phyloP scores from a whole-genome alignment of 148 eudicot genomes.

The Rhododendron vialii region DNA sequence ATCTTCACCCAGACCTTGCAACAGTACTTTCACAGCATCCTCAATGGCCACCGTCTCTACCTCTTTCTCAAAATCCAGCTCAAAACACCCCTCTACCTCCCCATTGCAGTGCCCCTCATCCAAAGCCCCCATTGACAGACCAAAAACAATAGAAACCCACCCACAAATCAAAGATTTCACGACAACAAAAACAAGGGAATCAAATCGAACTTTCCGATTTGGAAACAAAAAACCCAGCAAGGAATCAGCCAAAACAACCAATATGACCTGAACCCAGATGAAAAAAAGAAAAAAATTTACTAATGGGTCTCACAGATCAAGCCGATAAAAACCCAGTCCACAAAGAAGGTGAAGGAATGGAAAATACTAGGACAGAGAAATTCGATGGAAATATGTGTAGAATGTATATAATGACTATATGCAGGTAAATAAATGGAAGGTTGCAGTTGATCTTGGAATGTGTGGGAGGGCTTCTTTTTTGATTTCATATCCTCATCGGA shows the following conservation, averaged over 20 bases:
- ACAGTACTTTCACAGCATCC: constrained; percentile 72
- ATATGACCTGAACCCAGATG: not conserved
- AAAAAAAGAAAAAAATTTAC: not conserved
- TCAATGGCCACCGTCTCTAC: constrained; percentile 49
- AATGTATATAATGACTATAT: not conserved
- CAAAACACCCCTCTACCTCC: constrained; percentile 39
- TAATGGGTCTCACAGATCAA: not conserved
- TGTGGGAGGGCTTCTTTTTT: constrained; percentile 10
- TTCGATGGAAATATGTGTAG: not conserved
- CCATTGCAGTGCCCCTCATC: constrained; percentile 58
- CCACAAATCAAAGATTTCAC: not conserved
- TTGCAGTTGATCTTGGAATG: constrained; percentile 11
- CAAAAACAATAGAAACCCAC: not conserved
- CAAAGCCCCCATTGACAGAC: constrained; percentile 77
- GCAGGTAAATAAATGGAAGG: constrained; percentile 6
- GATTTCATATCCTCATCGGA: not conserved
- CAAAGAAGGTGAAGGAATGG: not conserved
- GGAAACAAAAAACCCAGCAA: not conserved
- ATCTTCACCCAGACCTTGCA: constrained; percentile 90
- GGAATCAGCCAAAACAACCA: not conserved
- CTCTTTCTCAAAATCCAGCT: constrained; percentile 37
- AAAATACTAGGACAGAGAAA: not conserved
- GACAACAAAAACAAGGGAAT: not conserved
- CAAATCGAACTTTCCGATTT: not conserved
- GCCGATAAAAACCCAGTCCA: too few species aligned